Evolutionary conservation across 768 basidiomycete species (phyloP).

Genomic region (Lactarius pseudohatsudake): DNA sequence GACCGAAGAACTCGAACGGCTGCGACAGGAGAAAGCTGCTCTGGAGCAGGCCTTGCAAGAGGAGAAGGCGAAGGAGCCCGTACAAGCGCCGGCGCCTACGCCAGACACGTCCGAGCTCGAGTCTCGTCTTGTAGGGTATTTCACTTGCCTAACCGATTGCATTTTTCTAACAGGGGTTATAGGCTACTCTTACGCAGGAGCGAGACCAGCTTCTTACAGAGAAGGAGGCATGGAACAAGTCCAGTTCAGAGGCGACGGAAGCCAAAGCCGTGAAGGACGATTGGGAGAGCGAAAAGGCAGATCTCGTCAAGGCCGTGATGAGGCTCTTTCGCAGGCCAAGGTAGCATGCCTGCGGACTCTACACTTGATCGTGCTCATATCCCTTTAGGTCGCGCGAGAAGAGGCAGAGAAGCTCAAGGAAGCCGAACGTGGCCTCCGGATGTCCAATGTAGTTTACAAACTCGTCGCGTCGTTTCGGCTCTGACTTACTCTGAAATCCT

Average conservation of each 20-base stretch:
- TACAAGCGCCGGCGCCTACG: slow-evolving; percentile 17
- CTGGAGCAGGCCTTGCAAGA: slow-evolving; percentile 43
- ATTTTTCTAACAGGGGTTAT: background rate
- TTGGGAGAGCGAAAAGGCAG: slow-evolving; percentile 62
- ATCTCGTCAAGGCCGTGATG: slow-evolving; percentile 57
- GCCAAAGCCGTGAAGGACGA: slow-evolving; percentile 35
- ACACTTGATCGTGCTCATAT: background rate
- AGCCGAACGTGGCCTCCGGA: slow-evolving; percentile 30
- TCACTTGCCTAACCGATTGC: background rate
- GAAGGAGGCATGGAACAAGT: slow-evolving; percentile 46
- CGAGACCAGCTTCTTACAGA: slow-evolving; percentile 62
- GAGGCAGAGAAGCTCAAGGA: slow-evolving; percentile 32
- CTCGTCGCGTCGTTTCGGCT: background rate
- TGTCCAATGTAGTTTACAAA: slow-evolving; percentile 28
- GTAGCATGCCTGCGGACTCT: slow-evolving; percentile 37
- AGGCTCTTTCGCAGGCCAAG: slow-evolving; percentile 58
- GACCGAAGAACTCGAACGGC: slow-evolving; percentile 34
- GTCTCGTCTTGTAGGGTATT: slow-evolving; percentile 38
- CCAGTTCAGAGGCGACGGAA: slow-evolving; percentile 28
- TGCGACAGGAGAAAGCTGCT: slow-evolving; percentile 38
- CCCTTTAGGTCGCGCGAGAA: slow-evolving; percentile 29
- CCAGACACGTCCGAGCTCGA: slow-evolving; percentile 30
- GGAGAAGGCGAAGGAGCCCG: slow-evolving; percentile 35
- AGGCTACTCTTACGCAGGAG: slow-evolving; percentile 59
- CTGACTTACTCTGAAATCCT: background rate